Percentiles rank a stretch among this genome's conserved stretches.
phyloP scores from a whole-genome alignment of 176 grass and related monocot genomes.

The Poa pratensis region DNA sequence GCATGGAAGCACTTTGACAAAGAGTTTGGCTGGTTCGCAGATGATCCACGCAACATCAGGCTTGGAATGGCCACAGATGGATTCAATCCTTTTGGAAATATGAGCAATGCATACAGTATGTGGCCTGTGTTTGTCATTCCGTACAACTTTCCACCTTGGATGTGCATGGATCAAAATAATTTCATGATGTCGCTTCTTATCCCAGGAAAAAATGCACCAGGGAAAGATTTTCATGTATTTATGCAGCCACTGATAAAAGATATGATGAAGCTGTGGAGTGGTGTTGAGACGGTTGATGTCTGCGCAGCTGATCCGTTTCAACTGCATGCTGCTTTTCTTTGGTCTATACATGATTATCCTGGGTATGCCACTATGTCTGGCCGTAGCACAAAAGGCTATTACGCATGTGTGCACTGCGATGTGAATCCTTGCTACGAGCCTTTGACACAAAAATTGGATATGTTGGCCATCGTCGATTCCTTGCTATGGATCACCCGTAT shows the following conservation, averaged over 20 bases:
- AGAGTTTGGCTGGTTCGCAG: too few relatives aligned
- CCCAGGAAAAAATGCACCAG: not conserved
- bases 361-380: not conserved
- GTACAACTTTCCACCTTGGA: constrained; percentile 26
- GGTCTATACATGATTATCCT: not conserved
- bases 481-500: not conserved
- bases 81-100: not conserved
- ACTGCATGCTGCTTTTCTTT: not conserved
- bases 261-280: not conserved
- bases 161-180: constrained; percentile 24
- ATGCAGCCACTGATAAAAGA: constrained; percentile 36
- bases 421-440: not conserved
- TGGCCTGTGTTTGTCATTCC: constrained; percentile 2
- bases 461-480: not conserved
- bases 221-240: constrained; percentile 42
- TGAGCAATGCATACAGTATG: not conserved
- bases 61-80: not conserved
- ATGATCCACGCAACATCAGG: too few relatives aligned
- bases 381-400: not conserved
- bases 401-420: not conserved
- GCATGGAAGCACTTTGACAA: too few relatives aligned
- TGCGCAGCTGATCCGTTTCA: not conserved
- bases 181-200: constrained; percentile 28
- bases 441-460: not conserved
- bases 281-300: not conserved